Evolutionary conservation across 257 asterid species (phyloP).

Genomic region (Mitragyna speciosa): DNA sequence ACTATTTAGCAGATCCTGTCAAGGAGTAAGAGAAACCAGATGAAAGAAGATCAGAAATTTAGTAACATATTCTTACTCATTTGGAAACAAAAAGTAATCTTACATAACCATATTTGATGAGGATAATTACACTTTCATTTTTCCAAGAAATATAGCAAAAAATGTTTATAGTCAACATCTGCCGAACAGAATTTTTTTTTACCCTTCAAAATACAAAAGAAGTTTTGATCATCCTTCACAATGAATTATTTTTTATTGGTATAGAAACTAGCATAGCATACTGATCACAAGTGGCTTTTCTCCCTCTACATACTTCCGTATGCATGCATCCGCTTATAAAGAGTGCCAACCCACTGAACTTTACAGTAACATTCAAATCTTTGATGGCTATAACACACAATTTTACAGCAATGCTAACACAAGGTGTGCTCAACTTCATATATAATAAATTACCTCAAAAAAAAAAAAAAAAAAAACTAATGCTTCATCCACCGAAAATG

Average conservation of each 20-base stretch:
- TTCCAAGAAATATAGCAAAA: not conserved
- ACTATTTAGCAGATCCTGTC: conserved; percentile 1
- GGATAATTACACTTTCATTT: not conserved
- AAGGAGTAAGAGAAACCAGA: not conserved
- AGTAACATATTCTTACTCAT: not conserved
- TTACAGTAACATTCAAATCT: too few relatives aligned
- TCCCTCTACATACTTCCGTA: not conserved
- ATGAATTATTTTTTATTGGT: not conserved
- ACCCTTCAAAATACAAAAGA: too few relatives aligned
- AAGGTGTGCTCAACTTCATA: too few relatives aligned
- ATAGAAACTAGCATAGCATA: not conserved
- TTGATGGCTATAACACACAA: too few relatives aligned
- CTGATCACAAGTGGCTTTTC: not conserved
- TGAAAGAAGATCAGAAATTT: not conserved
- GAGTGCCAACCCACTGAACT: too few relatives aligned
- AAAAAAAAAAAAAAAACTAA: too few relatives aligned
- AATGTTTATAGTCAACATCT: not conserved
- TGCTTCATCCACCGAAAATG: too few relatives aligned
- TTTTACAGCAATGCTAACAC: too few relatives aligned
- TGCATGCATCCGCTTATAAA: too few relatives aligned
- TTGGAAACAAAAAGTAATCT: not conserved
- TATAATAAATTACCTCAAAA: too few relatives aligned
- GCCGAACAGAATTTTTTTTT: not conserved
- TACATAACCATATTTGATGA: not conserved
- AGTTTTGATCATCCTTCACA: not conserved